Conservation (phyloP, 345 rosid genomes). For the Bruguiera parviflora region DNA sequence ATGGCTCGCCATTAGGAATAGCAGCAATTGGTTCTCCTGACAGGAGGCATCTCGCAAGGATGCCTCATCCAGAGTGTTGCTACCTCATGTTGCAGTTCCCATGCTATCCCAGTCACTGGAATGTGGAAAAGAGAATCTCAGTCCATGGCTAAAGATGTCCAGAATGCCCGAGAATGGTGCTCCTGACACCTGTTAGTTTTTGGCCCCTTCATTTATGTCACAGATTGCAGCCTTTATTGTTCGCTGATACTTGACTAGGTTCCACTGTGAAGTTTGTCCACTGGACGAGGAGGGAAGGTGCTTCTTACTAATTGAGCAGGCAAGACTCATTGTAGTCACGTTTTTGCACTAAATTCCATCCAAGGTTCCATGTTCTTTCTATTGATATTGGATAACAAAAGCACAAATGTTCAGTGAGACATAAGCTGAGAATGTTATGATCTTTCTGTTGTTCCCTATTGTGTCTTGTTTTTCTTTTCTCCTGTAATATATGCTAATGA, state of each 20-base stretch:
- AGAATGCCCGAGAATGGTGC: conserved; percentile 96
- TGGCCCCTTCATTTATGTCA: not conserved
- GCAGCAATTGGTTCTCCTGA: conserved; percentile 92
- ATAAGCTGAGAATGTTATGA: not conserved
- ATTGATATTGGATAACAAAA: not conserved
- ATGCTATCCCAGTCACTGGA: conserved; percentile 85
- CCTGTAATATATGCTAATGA: not conserved
- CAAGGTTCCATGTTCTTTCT: not conserved
- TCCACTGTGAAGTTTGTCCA: not conserved
- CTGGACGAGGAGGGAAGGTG: not conserved
- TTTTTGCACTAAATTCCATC: not conserved
- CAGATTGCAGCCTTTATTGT: not conserved
- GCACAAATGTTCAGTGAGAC: not conserved
- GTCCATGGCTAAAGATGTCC: conserved; percentile 94
- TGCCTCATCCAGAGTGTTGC: conserved; percentile 98
- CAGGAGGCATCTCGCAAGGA: conserved; percentile 90
- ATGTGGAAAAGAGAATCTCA: conserved; percentile 74
- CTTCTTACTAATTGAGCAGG: not conserved
- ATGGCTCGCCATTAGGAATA: conserved; percentile 88
- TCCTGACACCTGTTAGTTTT: conserved; percentile 8
- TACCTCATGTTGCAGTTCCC: conserved; percentile 99
- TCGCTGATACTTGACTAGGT: not conserved
- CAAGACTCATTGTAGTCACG: not conserved
- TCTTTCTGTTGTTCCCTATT: conserved; percentile 1
- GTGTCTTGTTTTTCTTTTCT: not conserved